Evolutionary conservation across 331 rosid genomes (phyloP).

Genomic region (Prunus yedoensis): DNA sequence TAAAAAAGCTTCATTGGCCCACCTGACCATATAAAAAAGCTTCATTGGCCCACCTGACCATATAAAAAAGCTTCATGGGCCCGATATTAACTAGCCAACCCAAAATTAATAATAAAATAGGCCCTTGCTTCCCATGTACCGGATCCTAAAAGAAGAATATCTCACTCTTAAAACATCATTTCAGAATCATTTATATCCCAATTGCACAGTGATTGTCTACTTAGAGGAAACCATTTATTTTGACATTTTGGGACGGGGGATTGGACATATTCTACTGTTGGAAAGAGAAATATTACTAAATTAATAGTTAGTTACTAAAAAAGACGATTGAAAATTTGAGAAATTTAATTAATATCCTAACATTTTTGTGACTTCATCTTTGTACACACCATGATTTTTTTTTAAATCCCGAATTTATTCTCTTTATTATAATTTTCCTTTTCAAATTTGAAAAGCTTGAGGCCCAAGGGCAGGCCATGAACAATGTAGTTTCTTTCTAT

Average conservation of each 20-base stretch:
- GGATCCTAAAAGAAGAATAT: background rate
- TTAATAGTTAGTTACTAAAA: too few species aligned
- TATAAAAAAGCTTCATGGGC: slow-evolving; percentile 23
- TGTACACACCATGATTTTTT: too few species aligned
- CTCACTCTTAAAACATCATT: background rate
- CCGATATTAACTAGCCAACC: slow-evolving; percentile 1
- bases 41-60: slow-evolving; percentile 27
- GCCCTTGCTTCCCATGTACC: background rate
- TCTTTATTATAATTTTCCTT: too few species aligned
- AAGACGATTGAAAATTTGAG: too few species aligned
- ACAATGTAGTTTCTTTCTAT: too few species aligned
- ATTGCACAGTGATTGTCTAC: background rate
- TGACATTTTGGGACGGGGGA: too few species aligned
- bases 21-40: background rate
- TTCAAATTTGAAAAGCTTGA: too few species aligned
- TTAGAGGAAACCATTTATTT: background rate
- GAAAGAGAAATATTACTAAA: too few species aligned
- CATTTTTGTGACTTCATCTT: too few species aligned
- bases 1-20: slow-evolving; percentile 31
- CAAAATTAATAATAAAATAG: background rate
- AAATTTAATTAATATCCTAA: too few species aligned
- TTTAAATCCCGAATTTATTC: too few species aligned
- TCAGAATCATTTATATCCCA: background rate
- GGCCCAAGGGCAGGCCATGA: too few species aligned
- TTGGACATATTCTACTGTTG: rapidly evolving